Base-by-base conservation (phyloP, 2,329 filamentous ascomycete species). In the Cladorrhinum sp. region DNA sequence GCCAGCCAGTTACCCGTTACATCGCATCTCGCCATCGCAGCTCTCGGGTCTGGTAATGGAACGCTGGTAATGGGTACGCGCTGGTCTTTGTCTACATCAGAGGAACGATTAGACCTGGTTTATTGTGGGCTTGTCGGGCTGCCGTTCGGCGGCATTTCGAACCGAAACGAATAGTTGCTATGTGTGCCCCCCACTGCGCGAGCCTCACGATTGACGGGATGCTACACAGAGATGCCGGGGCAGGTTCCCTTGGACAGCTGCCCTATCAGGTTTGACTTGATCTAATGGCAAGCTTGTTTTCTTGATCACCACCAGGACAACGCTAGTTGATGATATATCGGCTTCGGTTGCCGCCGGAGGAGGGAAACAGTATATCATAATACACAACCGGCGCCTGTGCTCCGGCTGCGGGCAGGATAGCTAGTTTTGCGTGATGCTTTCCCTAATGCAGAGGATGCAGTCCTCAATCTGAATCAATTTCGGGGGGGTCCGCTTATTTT, bases 11-110 rank as follows among this genome's bases (percentile, higher is more conserved):
- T 50, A 62, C 56, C 57, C 50, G 68, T 70, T 69, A 66, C 67
- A 70, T 68, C 65, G 67, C 67, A 65, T 67, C 62, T 62, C 51
- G 60, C 64, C 66, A 67, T 67, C 64, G 59, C 65, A 61, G 64
- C 48, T 60, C 32, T 62, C 60, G 65, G 66, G 65, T 62, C 61
- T 65, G 64, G 64, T 55, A 66, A 69, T 64, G 70, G 64, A 63
- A 69, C 68, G 54, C 62, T 68, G 25, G 22, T 45, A 16, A 50
- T 16, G 22, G 36, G 16, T 25, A 24, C 16, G 29, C 29, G 20
- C 10, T n/a, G 20, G 29, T 12, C 52, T 41, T 29, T 23, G 32
- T 24, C 41, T 20, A 29, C 22, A 24, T 45, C 23, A 23, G 32
- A 49, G 24, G 29, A 20, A 23, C 22, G 49, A 29, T 24, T 25